Conservation (phyloP, 148 eudicot genomes). For the Spergularia bocconei region DNA sequence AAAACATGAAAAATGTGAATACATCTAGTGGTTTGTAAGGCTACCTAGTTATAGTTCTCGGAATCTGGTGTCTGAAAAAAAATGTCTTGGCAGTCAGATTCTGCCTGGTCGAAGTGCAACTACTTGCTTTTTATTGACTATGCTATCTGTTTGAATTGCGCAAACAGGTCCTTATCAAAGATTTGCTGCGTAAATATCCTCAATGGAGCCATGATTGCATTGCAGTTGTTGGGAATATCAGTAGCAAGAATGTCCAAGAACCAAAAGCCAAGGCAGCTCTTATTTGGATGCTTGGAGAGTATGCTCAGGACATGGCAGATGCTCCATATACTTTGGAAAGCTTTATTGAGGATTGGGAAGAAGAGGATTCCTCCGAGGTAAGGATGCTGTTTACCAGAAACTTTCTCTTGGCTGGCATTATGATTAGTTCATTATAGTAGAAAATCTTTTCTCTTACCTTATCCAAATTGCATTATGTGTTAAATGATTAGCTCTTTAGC, state of each 20-base stretch:
- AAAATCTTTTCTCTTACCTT: background rate
- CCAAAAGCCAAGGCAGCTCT: conserved; percentile 99
- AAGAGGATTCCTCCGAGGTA: conserved; percentile 96
- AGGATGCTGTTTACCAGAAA: conserved; percentile 16
- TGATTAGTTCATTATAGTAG: background rate
- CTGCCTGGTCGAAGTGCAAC: background rate
- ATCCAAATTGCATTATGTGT: background rate
- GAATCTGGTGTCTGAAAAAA: background rate
- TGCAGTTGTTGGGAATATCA: conserved; percentile 95
- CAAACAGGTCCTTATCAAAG: conserved; percentile 87
- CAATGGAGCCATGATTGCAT: conserved; percentile 99
- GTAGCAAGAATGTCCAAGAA: conserved; percentile 97
- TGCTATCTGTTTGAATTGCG: background rate
- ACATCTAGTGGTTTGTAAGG: background rate
- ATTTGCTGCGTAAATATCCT: conserved; percentile 96
- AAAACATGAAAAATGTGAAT: background rate
- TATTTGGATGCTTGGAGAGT: conserved; percentile 99
- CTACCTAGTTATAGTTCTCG: conserved; percentile 2
- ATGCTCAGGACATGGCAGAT: conserved; percentile 97
- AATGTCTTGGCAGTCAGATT: background rate
- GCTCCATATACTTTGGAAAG: conserved; percentile 91
- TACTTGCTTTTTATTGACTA: conserved; percentile 13
- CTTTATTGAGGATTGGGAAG: conserved; percentile 88
- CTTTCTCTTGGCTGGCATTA: background rate
- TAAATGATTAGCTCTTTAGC: too few relatives aligned